These are phyloP conservation scores for Pichia scutulata DNA, from an alignment of 805 yeast species.

Conservation along the genomic window DNA sequence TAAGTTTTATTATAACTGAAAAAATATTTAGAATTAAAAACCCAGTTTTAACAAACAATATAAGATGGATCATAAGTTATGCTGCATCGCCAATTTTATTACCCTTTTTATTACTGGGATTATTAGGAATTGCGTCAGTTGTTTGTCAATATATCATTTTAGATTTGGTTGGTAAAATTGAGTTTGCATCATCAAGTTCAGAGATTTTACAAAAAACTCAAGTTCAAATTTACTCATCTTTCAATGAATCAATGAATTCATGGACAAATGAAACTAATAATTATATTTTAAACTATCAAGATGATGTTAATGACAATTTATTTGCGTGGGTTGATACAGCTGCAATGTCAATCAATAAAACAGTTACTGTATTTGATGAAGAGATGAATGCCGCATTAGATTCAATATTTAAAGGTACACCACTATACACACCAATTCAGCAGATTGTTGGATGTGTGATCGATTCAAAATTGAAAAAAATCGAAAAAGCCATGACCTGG, in stretches of 20 bases:
- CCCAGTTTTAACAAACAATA: constrained; percentile 13
- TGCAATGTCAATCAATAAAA: constrained; percentile 49
- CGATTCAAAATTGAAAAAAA: constrained; percentile 57
- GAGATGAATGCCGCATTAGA: constrained; percentile 53
- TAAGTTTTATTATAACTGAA: constrained; percentile 15
- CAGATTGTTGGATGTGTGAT: constrained; percentile 73
- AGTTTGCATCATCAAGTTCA: not conserved
- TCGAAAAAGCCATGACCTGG: constrained; percentile 77
- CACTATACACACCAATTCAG: constrained; percentile 53
- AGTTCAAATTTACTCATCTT: constrained; percentile 7
- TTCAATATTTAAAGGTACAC: constrained; percentile 59
- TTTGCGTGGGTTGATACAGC: constrained; percentile 60
- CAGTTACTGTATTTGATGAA: constrained; percentile 48
- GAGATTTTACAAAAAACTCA: constrained; percentile 11
- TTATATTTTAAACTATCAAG: constrained; percentile 42
- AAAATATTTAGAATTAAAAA: constrained; percentile 11
- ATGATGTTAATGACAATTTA: constrained; percentile 49
- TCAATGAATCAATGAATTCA: constrained; percentile 28
- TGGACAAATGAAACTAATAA: constrained; percentile 56
- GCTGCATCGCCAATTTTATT: constrained; percentile 46
- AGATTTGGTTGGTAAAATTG: constrained; percentile 1
- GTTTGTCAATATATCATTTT: constrained; percentile 48
- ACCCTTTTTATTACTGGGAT: constrained; percentile 42
- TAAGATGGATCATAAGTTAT: constrained; percentile 42
- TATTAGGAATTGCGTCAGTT: constrained; percentile 49